Percentiles rank a stretch among this genome's conserved stretches.
Conservation (phyloP, 192 early-diverging fungal species). For the Coemansia sp. region DNA sequence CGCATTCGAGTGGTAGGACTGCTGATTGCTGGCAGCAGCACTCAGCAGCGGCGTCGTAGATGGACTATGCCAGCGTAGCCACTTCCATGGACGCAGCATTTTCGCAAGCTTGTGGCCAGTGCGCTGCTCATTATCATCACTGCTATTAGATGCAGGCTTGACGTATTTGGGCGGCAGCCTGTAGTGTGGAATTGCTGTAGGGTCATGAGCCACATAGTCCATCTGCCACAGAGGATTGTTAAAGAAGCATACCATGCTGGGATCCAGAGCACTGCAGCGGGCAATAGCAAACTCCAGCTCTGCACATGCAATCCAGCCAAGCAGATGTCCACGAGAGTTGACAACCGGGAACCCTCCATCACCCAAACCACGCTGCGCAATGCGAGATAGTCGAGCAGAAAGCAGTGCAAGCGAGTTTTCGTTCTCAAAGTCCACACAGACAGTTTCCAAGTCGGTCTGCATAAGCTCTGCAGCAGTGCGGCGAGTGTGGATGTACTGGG, state of each 20-base stretch:
- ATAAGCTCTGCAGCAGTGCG: slow-evolving; percentile 62
- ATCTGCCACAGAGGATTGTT: slow-evolving; percentile 55
- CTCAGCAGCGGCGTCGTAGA: slow-evolving; percentile 11
- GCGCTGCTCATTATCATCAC: neutral
- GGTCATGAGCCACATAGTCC: slow-evolving; percentile 38
- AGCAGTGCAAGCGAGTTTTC: slow-evolving; percentile 59
- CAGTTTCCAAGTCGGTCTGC: slow-evolving; percentile 61
- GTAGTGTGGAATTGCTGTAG: slow-evolving; percentile 34
- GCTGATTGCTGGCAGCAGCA: neutral
- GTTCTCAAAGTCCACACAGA: slow-evolving; percentile 63
- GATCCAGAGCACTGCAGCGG: slow-evolving; percentile 34
- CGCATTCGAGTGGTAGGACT: slow-evolving; percentile 15
- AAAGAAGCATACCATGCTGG: slow-evolving; percentile 53
- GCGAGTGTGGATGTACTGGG: slow-evolving; percentile 64
- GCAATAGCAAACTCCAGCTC: slow-evolving; percentile 75
- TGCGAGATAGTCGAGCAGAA: slow-evolving; percentile 54
- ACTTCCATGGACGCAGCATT: slow-evolving; percentile 9
- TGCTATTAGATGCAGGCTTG: no score
- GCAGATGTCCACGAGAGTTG: slow-evolving; percentile 55
- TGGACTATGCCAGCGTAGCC: neutral
- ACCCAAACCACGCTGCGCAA: slow-evolving; percentile 58
- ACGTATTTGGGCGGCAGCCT: slow-evolving; percentile 17
- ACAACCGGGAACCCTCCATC: slow-evolving; percentile 78
- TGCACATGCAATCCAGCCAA: slow-evolving; percentile 79
- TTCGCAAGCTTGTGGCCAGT: neutral